Percentiles rank a stretch among this genome's conserved stretches.
phyloP scores from a whole-genome alignment of 176 grass and related monocot genomes.

The Carex cristatella region DNA sequence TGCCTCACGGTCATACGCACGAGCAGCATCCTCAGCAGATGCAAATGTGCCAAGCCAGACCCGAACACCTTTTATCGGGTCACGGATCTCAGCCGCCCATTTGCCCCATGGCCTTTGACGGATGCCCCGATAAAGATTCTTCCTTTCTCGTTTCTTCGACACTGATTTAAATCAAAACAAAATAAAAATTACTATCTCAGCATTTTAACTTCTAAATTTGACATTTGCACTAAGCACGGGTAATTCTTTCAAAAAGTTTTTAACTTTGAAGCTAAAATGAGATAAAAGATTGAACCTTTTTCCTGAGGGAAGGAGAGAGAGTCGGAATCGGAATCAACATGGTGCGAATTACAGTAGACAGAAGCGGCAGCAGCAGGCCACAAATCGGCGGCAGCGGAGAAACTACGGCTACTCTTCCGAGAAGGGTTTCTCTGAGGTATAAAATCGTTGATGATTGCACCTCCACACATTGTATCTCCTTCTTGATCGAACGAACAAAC shows the following conservation, averaged over 20 bases:
- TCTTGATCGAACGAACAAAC: neutral
- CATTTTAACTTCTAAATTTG: neutral
- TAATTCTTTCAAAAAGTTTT: no score
- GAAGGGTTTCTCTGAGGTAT: slow-evolving; percentile 34
- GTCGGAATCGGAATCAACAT: slow-evolving; percentile 13
- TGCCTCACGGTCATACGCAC: slow-evolving; percentile 81
- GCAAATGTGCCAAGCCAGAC: slow-evolving; percentile 94
- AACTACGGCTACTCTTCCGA: neutral
- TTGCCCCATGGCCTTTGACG: slow-evolving; percentile 57
- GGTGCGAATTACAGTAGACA: neutral
- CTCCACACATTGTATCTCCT: slow-evolving; percentile 62
- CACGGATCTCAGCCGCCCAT: slow-evolving; percentile 53
- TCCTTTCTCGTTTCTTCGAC: slow-evolving; percentile 41
- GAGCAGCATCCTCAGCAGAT: slow-evolving; percentile 72
- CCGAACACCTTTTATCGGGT: slow-evolving; percentile 75
- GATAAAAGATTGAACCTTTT: slow-evolving; percentile 21
- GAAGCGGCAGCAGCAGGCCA: slow-evolving; percentile 31
- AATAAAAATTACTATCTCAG: neutral
- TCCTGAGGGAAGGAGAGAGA: neutral
- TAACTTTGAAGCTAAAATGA: neutral
- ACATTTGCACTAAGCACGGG: no score
- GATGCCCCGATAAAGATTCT: slow-evolving; percentile 80
- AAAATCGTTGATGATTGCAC: slow-evolving; percentile 78
- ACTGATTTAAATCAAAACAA: slow-evolving; percentile 6
- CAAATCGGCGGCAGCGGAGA: slow-evolving; percentile 42